A percentile compares a stretch with the other conserved stretches of the same genome.
Evolutionary conservation across 139 green algal genomes (phyloP).

Genomic region (Pleodorina starrii): DNA sequence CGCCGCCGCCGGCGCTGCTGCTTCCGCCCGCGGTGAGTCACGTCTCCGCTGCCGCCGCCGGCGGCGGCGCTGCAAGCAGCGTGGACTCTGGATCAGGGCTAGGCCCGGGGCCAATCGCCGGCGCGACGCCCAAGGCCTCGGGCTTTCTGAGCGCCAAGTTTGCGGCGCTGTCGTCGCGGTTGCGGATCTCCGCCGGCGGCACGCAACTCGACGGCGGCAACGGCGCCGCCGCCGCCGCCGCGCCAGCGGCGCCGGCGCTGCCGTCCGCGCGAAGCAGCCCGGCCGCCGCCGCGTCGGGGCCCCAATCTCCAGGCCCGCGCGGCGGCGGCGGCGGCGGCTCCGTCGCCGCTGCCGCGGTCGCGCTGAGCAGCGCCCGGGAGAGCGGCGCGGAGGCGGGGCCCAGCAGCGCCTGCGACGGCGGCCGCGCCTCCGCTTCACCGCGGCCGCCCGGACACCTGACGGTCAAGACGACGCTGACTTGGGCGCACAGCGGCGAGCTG

Average conservation of each 20-base stretch:
- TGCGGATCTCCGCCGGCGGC: background rate
- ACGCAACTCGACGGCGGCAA: background rate
- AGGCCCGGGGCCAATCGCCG: background rate
- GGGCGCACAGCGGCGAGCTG: background rate
- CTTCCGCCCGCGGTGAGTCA: too few species aligned
- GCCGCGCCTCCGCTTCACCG: background rate
- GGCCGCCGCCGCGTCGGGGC: too few species aligned
- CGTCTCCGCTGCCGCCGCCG: too few species aligned
- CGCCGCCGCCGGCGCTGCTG: background rate
- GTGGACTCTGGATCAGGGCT: too few species aligned
- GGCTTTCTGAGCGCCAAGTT: background rate
- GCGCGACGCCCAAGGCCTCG: background rate
- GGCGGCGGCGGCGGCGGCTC: background rate
- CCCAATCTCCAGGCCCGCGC: too few species aligned
- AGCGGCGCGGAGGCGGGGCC: background rate
- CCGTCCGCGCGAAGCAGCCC: background rate
- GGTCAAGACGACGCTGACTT: constrained; percentile 5
- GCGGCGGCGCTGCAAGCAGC: background rate
- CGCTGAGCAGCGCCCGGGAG: background rate
- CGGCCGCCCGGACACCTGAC: background rate
- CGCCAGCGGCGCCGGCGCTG: background rate
- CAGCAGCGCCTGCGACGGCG: background rate
- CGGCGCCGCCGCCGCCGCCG: background rate
- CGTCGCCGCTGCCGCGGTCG: background rate
- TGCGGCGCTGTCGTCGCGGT: background rate